Evolutionary conservation across 768 basidiomycete genomes (phyloP), one percentile per base, ranked within the genome.

Genomic region (Phlegmacium glaucopus): DNA sequence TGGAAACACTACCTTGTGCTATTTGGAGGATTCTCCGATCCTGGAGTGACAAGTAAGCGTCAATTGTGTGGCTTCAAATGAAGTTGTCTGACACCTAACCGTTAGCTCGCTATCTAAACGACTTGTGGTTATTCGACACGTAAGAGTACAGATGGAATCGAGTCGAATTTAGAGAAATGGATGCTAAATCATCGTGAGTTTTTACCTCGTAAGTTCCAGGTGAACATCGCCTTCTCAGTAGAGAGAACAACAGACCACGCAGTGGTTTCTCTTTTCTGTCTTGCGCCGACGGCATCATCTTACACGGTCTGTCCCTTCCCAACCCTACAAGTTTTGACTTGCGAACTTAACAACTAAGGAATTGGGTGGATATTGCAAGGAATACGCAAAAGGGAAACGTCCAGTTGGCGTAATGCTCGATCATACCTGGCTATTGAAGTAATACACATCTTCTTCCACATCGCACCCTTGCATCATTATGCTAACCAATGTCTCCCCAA

Each of bases 361-460:
- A 27, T n/a, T n/a, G 90, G 87, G 90, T 9, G 94, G 94, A 0
- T 95, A 95, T 61, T 90, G 86, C 61, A 95, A 96, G 62, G 87
- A 91, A 65, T 94, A 94, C 56, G 59, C 67, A 16, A 93, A 94
- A 60, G 90, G 91, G 2, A 90, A 91, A 59, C 81, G 88, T 1
- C 84, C 88, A 0, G 69, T 90, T 10, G 93, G 93, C 1, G 72
- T 92, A n/a, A 91, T 89, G 70, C 73, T 94, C 6, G 90, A 92
- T 13, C 92, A 96, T 59, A 90, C 88, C 0, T 96, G 92, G 94
- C 72, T 93, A 44, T 72, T 96, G 6, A 78, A 79, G 86, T 89
- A 45, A 17, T 13, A 35, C 10, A 40, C 29, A 5, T 16, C 30
- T 35, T 43, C 6, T 17, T 18, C 39, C 27, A 17, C n/a, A 35